These are phyloP conservation scores for Sistotremastrum suecicum DNA, from an alignment of 768 basidiomycete species.

Conservation along the genomic window DNA sequence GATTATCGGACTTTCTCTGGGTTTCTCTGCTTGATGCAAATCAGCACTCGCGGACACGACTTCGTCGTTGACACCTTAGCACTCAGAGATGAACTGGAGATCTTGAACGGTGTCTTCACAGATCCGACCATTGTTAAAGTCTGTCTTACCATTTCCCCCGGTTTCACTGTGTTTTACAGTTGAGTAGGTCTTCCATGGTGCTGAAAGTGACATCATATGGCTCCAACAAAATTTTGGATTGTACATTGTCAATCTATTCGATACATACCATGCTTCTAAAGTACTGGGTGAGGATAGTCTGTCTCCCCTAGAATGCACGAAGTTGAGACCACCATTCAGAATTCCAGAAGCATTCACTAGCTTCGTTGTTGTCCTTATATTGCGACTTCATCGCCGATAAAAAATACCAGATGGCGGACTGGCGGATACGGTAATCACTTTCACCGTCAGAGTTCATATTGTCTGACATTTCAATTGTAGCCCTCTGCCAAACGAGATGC, in stretches of 20 bases:
- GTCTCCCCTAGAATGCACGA: neutral
- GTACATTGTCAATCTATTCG: constrained; percentile 92
- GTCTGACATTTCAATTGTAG: constrained; percentile 15
- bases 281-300: constrained; percentile 39
- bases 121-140: constrained; percentile 81
- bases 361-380: constrained; percentile 73
- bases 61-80: constrained; percentile 77
- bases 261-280: constrained; percentile 91
- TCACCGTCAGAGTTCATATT: neutral
- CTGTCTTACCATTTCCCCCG: constrained; percentile 9
- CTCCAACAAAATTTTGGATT: constrained; percentile 91
- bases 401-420: constrained; percentile 92
- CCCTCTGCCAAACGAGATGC: constrained; percentile 80
- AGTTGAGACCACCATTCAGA: constrained; percentile 26
- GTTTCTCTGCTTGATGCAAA: constrained; percentile 88
- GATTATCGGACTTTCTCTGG: constrained; percentile 73
- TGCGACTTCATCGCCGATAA: constrained; percentile 89
- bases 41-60: constrained; percentile 72
- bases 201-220: constrained; percentile 90
- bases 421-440: constrained; percentile 67
- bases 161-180: neutral
- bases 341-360: constrained; percentile 73
- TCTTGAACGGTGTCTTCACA: constrained; percentile 72
- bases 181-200: constrained; percentile 79
- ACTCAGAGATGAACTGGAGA: constrained; percentile 58